Evolutionary conservation across 495 filamentous ascomycete genomes (phyloP), one percentile per base, ranked within the genome.

Genomic region (Trichoderma reesei): DNA sequence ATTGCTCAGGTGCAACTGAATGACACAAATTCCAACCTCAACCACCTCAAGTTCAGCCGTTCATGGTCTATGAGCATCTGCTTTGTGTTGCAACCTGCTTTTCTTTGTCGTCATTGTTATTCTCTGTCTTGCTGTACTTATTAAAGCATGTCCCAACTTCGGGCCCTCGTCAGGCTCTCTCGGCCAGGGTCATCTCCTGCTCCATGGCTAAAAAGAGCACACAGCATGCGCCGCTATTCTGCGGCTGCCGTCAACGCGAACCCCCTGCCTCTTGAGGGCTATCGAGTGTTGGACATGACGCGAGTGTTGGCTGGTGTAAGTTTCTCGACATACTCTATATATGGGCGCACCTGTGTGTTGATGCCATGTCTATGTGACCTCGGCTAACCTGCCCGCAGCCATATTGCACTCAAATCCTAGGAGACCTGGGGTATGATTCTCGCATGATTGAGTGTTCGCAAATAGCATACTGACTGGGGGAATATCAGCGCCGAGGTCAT

Each of bases 351-450:
- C 37, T 59, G 48, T 26, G 31, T 26, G 26, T 26, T 26, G 1
- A n/a, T 31, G 31, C 6, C 26, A 37, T 33, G 5, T 26, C 69
- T 42, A 14, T 16, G 48, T 34, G 60, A 34, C 16, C 44, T 20
- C 44, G 16, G n/a, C 65, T 60, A 37, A 34, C 20, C 20, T 66
- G 7, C 14, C 14, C 60, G 18, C 70, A 98, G 94, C 94, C 94
- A 67, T 97, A 97, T 72, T 96, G 92, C 69, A 98, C 94, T 60
- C 94, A 98, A 73, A 98, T 98, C 42, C 80, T 98, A 10, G 94
- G 94, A 67, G 94, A 98, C 73, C 80, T 98, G 68, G 94, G 94
- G 94, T 96, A 88, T 71, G 73, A 20, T 4, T 16, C n/a, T 51
- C 33, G 26, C 26, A 41, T 31, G 48, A 37, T 9, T 14, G 3